A percentile compares a stretch with the other conserved stretches of the same genome.
phyloP scores from a whole-genome alignment of 257 asterid genomes.

The Nicotiana tabacum region DNA sequence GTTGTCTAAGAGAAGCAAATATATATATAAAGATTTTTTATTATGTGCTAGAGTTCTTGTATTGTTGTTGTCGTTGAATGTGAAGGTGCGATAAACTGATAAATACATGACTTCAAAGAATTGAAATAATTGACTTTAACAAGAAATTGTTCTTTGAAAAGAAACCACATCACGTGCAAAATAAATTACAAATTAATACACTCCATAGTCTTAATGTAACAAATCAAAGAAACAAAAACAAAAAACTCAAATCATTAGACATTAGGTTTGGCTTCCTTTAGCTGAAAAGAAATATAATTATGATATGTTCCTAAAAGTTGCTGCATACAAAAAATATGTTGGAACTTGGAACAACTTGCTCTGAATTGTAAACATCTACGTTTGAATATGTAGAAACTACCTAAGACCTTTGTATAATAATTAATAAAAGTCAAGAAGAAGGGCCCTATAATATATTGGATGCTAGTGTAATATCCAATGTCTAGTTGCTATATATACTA shows the following conservation, averaged over 20 bases:
- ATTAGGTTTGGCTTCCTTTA: slow-evolving; percentile 5
- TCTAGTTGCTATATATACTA: neutral
- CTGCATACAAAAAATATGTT: neutral
- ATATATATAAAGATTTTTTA: neutral
- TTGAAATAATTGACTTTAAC: neutral
- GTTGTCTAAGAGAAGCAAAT: too few species aligned
- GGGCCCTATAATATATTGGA: neutral
- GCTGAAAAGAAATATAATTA: slow-evolving; percentile 2
- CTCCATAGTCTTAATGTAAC: neutral
- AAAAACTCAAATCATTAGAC: neutral
- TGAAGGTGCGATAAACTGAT: neutral
- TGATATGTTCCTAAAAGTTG: slow-evolving; percentile 18
- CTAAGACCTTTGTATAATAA: slow-evolving; percentile 9
- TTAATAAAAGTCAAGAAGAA: neutral
- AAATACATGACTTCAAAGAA: neutral
- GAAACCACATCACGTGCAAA: slow-evolving; percentile 4
- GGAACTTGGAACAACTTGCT: slow-evolving; percentile 15
- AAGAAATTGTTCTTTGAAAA: neutral
- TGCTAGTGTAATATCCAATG: neutral
- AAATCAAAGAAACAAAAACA: neutral
- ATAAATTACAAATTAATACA: neutral
- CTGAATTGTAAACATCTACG: slow-evolving; percentile 20
- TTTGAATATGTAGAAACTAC: slow-evolving; percentile 5
- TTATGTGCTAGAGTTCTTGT: neutral
- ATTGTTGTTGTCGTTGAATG: neutral